Percentiles rank a stretch among this genome's conserved stretches.
phyloP scores from a whole-genome alignment of 116 monocot species.

The Phalaenopsis hybrid region DNA sequence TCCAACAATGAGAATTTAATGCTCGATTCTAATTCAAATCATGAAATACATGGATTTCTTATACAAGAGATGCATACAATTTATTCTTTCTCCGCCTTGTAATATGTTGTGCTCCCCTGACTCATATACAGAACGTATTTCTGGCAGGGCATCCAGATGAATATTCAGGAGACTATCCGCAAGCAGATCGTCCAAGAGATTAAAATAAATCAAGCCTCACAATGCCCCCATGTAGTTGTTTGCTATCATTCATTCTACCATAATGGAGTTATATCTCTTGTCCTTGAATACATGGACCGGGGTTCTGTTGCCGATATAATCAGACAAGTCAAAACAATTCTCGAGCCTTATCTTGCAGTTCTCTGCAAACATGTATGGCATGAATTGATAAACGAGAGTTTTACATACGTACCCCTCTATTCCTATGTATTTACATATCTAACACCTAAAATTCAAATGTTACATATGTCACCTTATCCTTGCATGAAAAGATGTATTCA shows the following conservation, averaged over 20 bases:
- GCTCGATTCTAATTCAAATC: not conserved
- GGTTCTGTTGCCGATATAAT: slow-evolving; percentile 89
- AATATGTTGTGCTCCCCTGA: not conserved
- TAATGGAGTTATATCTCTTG: slow-evolving; percentile 91
- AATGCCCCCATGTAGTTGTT: slow-evolving; percentile 71
- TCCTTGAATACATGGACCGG: slow-evolving; percentile 94
- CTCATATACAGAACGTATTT: not conserved
- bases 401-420: too few species aligned
- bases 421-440: too few species aligned
- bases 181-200: slow-evolving; percentile 97
- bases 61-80: not conserved
- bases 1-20: not conserved
- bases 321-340: slow-evolving; percentile 84
- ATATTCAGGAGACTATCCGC: slow-evolving; percentile 80
- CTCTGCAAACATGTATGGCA: slow-evolving; percentile 76
- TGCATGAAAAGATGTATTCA: too few species aligned
- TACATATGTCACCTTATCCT: too few species aligned
- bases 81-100: not conserved
- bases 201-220: slow-evolving; percentile 87
- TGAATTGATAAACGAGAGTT: not conserved
- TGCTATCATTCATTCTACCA: slow-evolving; percentile 93
- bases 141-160: slow-evolving; percentile 93
- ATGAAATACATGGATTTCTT: not conserved
- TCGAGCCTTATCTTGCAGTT: slow-evolving; percentile 95
- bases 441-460: too few species aligned